Evolutionary conservation across 2,329 filamentous ascomycete genomes (phyloP), one percentile per base, ranked within the genome.

Genomic region (Dothideomycetes sp.): DNA sequence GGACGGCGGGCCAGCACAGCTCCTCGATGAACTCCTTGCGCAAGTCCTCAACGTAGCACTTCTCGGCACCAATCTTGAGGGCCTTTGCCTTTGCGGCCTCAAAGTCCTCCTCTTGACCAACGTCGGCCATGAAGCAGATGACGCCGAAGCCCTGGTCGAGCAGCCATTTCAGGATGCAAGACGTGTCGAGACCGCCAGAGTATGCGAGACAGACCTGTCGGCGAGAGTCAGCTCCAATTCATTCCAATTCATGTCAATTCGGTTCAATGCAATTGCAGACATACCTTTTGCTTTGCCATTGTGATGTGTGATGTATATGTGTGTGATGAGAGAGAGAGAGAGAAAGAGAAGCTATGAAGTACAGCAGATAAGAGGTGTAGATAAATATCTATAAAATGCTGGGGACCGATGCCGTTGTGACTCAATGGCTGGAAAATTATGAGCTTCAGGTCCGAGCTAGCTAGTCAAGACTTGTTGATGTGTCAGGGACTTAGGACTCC

Each of bases 1-100:
- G 81, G 48, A 91, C 75, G 47, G 84, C 84, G 38, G 75, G 80
- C 74, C 80, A 88, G 69, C 80, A 82, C 31, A 91, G 71, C 67
- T 89, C 75, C 53, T 87, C 81, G 51, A 91, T 76, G 55, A 91
- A 88, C 63, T 85, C 80, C 33, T 47, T 43, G 27, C 78, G 76
- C 41, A 89, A 71, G 60, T 91, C 75, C 48, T 69, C 64, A 44
- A 74, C 66, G 57, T 71, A 62, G 61, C 80, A 74, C 65, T 76
- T 74, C 64, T 74, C 67, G 16, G 81, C 81, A 54, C 81, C 81
- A 48, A 84, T 74, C 62, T 74, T 73, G 48, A 76, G 56, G 41
- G 81, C 82, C 73, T 88, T 87, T 57, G 74, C 72, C 64, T 82
- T 75, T 44, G 82, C 84, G 45, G 71, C 80, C 32, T 75, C 73